Evolutionary conservation across 2,329 filamentous ascomycete genomes (phyloP).

Genomic region (Colletotrichum liaoningense): DNA sequence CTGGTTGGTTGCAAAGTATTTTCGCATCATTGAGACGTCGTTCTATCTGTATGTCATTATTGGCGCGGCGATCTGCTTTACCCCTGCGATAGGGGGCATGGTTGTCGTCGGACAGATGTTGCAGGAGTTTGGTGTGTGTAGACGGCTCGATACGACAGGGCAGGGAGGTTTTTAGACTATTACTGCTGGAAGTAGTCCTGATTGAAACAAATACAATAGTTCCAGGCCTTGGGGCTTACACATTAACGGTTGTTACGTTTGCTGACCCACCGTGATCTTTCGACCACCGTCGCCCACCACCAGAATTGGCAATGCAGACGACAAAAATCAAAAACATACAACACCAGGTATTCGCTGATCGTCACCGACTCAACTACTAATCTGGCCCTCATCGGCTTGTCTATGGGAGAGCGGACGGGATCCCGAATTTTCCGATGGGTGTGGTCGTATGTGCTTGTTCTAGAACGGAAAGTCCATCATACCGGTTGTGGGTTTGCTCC

Average conservation of each 20-base stretch:
- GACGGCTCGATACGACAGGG: constrained; percentile 13
- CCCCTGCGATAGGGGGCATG: constrained; percentile 29
- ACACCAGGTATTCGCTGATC: no score
- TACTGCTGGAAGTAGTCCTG: background rate
- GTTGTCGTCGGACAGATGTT: constrained; percentile 26
- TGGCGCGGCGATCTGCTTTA: constrained; percentile 20
- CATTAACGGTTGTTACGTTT: background rate
- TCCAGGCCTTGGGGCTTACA: no score
- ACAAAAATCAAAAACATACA: no score
- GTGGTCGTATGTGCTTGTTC: no score
- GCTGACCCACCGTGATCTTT: background rate
- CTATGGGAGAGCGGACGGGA: no score
- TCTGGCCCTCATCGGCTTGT: no score
- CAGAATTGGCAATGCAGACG: no score
- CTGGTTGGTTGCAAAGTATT: constrained; percentile 33
- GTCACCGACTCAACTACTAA: no score
- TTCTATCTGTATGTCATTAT: constrained; percentile 16
- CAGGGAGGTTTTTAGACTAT: background rate
- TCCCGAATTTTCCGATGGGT: no score
- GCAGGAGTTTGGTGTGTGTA: constrained; percentile 24
- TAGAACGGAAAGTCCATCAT: no score
- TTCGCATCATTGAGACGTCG: constrained; percentile 20
- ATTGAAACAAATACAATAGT: background rate
- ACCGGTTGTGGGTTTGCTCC: no score
- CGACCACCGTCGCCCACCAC: no score